phyloP scores from a whole-genome alignment of 2,329 filamentous ascomycete species.

The Sordariomycetes sp. region DNA sequence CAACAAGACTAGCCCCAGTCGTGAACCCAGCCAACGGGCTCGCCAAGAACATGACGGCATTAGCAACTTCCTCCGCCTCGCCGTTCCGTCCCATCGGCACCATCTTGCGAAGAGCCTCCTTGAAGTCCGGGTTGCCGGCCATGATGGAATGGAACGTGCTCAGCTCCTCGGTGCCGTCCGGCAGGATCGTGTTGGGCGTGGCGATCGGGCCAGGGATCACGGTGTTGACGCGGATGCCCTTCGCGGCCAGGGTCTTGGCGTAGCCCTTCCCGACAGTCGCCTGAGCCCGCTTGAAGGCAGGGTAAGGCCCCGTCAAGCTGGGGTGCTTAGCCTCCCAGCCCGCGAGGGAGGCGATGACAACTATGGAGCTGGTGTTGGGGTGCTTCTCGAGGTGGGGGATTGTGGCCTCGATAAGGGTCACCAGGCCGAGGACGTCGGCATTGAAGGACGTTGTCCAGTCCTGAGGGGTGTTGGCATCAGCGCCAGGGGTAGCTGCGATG shows the following conservation, averaged over 20 bases:
- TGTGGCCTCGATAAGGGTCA: background rate
- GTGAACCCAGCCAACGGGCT: constrained; percentile 12
- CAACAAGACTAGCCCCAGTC: constrained; percentile 9
- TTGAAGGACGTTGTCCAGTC: background rate
- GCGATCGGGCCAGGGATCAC: background rate
- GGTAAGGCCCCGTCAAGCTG: constrained; percentile 9
- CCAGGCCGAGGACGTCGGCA: background rate
- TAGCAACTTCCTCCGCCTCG: constrained; percentile 10
- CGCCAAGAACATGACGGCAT: constrained; percentile 13
- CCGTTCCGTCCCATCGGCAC: constrained; percentile 10
- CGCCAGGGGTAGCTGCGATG: background rate
- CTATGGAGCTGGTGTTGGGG: constrained; percentile 12
- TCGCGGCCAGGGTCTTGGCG: background rate
- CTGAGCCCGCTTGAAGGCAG: constrained; percentile 13
- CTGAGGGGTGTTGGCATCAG: background rate
- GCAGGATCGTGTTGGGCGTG: constrained; percentile 1
- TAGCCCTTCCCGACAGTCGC: constrained; percentile 9
- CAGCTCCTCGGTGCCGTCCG: constrained; percentile 11
- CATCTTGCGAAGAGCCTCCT: constrained; percentile 3
- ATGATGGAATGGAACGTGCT: constrained; percentile 9
- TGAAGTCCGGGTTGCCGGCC: constrained; percentile 5
- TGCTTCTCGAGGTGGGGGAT: constrained; percentile 3
- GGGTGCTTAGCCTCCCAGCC: constrained; percentile 10
- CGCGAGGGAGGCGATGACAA: constrained; percentile 14
- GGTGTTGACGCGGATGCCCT: constrained; percentile 2